A percentile compares a stretch with the other conserved stretches of the same genome.
These are phyloP conservation scores for Ustilago esculenta DNA, from an alignment of 1,284 basidiomycete genomes.

Conservation along the genomic window DNA sequence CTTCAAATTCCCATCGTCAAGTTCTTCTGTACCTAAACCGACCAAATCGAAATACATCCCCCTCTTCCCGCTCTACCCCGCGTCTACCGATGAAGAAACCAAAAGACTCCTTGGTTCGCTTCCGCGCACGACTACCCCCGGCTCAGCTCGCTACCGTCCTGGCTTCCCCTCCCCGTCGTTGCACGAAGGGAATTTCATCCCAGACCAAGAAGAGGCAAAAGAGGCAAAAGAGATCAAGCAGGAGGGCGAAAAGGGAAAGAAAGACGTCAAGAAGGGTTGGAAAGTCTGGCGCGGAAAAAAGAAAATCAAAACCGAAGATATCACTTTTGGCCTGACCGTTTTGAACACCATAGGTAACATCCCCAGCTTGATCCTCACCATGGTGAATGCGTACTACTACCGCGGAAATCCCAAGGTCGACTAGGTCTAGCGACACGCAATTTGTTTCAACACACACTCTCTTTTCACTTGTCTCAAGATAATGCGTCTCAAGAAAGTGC, in stretches of 20 bases:
- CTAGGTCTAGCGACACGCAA: too few species aligned
- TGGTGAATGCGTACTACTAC: slow-evolving; percentile 21
- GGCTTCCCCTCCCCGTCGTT: too few species aligned
- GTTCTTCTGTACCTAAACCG: not conserved
- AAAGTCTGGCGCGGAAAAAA: not conserved
- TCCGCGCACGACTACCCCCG: too few species aligned
- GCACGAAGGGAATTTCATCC: too few species aligned
- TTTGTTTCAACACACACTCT: too few species aligned
- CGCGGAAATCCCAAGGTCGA: slow-evolving; percentile 40
- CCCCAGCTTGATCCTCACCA: slow-evolving; percentile 30
- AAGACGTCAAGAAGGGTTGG: not conserved
- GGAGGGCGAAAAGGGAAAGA: too few species aligned
- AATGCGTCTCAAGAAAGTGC: too few species aligned
- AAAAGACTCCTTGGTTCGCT: not conserved
- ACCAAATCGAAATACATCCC: not conserved
- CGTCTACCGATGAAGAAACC: not conserved
- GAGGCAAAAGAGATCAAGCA: not conserved
- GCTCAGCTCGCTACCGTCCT: too few species aligned
- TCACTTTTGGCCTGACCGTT: slow-evolving; percentile 27
- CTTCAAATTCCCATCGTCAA: not conserved
- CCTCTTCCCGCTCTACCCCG: not conserved
- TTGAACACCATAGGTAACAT: slow-evolving; percentile 37
- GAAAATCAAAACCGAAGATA: slow-evolving; percentile 21
- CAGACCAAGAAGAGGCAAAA: not conserved
- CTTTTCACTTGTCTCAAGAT: too few species aligned